Percentiles rank a stretch among this genome's conserved stretches.
Evolutionary conservation across 805 yeast genomes (phyloP).

Genomic region (Sugiyamaella boreocaroliniensis): DNA sequence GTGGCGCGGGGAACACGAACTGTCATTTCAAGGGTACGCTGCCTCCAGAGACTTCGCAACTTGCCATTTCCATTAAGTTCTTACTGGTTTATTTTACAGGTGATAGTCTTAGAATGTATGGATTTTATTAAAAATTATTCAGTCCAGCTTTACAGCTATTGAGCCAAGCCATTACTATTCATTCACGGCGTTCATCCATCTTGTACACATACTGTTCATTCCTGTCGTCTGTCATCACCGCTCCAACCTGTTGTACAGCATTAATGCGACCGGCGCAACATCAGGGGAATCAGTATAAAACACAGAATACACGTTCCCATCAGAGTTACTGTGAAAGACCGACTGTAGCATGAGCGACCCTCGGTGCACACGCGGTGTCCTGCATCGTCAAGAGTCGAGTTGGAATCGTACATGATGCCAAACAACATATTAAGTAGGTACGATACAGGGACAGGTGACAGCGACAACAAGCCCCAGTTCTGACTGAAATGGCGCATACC

Average conservation of each 20-base stretch:
- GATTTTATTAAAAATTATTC: no score
- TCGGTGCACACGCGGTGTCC: conserved; percentile 18
- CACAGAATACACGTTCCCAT: neutral
- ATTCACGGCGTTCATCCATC: no score
- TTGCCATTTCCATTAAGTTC: no score
- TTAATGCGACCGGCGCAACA: neutral
- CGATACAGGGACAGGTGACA: conserved; percentile 60
- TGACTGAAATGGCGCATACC: conserved; percentile 62
- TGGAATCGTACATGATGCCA: conserved; percentile 56
- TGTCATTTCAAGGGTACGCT: no score
- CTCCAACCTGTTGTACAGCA: neutral
- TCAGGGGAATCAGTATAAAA: neutral
- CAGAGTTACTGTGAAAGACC: conserved; percentile 17
- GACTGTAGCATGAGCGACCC: conserved; percentile 21
- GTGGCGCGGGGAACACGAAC: no score
- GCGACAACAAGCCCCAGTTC: conserved; percentile 66
- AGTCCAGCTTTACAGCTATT: no score
- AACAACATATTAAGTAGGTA: conserved; percentile 54
- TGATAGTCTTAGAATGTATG: no score
- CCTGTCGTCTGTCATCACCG: no score
- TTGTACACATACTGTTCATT: no score
- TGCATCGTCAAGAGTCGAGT: conserved; percentile 22
- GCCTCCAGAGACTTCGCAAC: no score
- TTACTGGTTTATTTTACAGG: no score
- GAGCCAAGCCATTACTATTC: no score